Evolutionary conservation across 2,329 filamentous ascomycete species (phyloP).

Genomic region (Colletotrichum zoysiae): DNA sequence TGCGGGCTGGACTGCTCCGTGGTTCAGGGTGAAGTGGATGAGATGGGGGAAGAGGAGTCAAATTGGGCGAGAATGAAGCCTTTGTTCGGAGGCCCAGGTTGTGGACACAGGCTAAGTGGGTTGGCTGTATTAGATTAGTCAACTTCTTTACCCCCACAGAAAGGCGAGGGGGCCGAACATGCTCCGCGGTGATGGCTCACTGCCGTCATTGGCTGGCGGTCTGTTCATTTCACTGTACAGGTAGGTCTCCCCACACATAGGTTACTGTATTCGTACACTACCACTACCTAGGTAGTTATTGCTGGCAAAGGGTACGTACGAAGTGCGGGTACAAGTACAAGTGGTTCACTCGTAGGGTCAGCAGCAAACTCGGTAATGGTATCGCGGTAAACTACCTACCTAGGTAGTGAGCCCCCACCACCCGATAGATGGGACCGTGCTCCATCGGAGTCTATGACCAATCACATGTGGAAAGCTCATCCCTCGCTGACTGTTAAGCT

Average conservation of each 20-base stretch:
- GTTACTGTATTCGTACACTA: not conserved
- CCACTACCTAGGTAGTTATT: too few relatives aligned
- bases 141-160: slow-evolving; percentile 38
- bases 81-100: slow-evolving; percentile 37
- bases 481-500: slow-evolving; percentile 25
- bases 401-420: slow-evolving; percentile 22
- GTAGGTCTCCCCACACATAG: slow-evolving; percentile 33
- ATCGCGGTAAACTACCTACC: slow-evolving; percentile 1
- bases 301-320: not conserved
- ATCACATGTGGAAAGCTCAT: slow-evolving; percentile 1
- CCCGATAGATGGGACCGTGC: slow-evolving; percentile 20
- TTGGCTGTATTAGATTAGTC: slow-evolving; percentile 35
- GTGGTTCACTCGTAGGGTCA: too few relatives aligned
- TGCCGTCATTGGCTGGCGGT: slow-evolving; percentile 27
- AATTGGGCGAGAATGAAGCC: slow-evolving; percentile 41
- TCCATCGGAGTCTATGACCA: slow-evolving; percentile 10
- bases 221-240: slow-evolving; percentile 23
- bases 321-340: too few relatives aligned
- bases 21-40: slow-evolving; percentile 39
- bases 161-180: slow-evolving; percentile 19
- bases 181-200: slow-evolving; percentile 24
- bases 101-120: slow-evolving; percentile 37
- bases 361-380: too few relatives aligned
- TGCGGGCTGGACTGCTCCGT: slow-evolving; percentile 25
- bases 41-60: slow-evolving; percentile 39